Evolutionary conservation across 148 eudicot species (phyloP).

Genomic region (Arctostaphylos glauca): DNA sequence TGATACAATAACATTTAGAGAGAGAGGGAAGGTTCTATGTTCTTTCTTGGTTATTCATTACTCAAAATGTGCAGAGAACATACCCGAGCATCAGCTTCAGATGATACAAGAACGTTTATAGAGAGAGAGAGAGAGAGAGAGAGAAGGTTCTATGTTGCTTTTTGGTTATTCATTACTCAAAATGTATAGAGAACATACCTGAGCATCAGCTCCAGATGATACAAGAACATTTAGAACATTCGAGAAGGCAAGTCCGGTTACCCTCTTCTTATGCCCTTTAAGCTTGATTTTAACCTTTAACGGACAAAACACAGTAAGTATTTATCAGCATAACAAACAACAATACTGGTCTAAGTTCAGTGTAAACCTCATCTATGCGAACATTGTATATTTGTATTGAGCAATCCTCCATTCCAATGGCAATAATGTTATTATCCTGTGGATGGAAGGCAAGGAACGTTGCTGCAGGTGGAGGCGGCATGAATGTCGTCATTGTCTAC

Average conservation of each 20-base stretch:
- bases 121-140: not conserved
- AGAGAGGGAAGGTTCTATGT: not conserved
- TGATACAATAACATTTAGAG: slow-evolving; percentile 54
- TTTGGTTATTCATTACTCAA: not conserved
- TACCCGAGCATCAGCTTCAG: slow-evolving; percentile 77
- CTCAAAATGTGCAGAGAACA: not conserved
- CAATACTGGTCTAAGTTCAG: slow-evolving; percentile 1
- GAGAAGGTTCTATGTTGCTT: not conserved
- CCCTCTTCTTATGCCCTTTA: slow-evolving; percentile 59
- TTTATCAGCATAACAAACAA: not conserved
- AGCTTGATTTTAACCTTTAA: slow-evolving; percentile 48
- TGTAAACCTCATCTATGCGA: slow-evolving; percentile 72
- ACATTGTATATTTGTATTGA: slow-evolving; percentile 85
- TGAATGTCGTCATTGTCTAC: slow-evolving; percentile 87
- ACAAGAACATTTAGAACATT: slow-evolving; percentile 50
- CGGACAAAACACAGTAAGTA: not conserved
- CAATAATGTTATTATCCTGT: slow-evolving; percentile 88
- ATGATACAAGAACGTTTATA: slow-evolving; percentile 52
- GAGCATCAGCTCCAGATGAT: slow-evolving; percentile 73
- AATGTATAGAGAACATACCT: slow-evolving; percentile 33
- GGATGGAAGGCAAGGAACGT: slow-evolving; percentile 92
- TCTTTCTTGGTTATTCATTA: not conserved
- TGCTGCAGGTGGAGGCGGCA: slow-evolving; percentile 94
- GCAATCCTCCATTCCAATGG: slow-evolving; percentile 91
- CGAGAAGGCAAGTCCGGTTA: slow-evolving; percentile 73